phyloP scores from a whole-genome alignment of 2,329 filamentous ascomycete genomes.

The Camillea tinctor region DNA sequence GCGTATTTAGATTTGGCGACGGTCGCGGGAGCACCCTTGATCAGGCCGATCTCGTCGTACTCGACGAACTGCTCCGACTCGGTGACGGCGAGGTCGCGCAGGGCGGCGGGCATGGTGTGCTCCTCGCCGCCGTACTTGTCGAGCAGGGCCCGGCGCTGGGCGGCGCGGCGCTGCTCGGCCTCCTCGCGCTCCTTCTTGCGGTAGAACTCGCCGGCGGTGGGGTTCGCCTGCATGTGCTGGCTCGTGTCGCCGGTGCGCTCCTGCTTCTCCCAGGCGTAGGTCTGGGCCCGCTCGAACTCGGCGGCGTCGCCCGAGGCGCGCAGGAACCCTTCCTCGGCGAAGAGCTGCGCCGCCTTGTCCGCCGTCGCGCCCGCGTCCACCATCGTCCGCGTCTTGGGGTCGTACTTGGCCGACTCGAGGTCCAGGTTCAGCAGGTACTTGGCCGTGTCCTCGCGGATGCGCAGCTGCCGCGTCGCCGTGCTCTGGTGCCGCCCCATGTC shows the following conservation, averaged over 20 bases:
- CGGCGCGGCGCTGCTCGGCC: conserved; percentile 64
- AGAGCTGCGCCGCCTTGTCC: conserved; percentile 77
- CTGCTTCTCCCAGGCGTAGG: conserved; percentile 93
- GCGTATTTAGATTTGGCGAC: conserved; percentile 85
- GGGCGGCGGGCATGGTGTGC: conserved; percentile 54
- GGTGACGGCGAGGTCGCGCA: conserved; percentile 66
- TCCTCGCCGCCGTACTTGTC: conserved; percentile 81
- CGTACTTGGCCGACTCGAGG: conserved; percentile 94
- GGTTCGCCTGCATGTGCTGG: conserved; percentile 92
- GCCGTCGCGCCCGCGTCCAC: conserved; percentile 79
- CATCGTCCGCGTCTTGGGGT: conserved; percentile 92
- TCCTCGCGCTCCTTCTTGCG: conserved; percentile 79
- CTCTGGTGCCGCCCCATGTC: conserved; percentile 95
- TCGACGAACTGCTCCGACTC: conserved; percentile 89
- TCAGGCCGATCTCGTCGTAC: conserved; percentile 84
- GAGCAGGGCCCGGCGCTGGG: conserved; percentile 67
- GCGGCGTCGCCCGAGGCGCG: conserved; percentile 85
- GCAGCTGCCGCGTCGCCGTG: conserved; percentile 84
- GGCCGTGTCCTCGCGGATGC: conserved; percentile 93
- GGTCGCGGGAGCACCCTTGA: conserved; percentile 82
- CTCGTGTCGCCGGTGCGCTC: conserved; percentile 76
- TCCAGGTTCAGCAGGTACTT: conserved; percentile 96
- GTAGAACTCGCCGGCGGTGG: conserved; percentile 83
- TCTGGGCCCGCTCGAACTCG: conserved; percentile 86
- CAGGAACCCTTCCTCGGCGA: conserved; percentile 92